Evolutionary conservation across 179 eudicot genomes (phyloP).

Genomic region (Silene vulgaris): DNA sequence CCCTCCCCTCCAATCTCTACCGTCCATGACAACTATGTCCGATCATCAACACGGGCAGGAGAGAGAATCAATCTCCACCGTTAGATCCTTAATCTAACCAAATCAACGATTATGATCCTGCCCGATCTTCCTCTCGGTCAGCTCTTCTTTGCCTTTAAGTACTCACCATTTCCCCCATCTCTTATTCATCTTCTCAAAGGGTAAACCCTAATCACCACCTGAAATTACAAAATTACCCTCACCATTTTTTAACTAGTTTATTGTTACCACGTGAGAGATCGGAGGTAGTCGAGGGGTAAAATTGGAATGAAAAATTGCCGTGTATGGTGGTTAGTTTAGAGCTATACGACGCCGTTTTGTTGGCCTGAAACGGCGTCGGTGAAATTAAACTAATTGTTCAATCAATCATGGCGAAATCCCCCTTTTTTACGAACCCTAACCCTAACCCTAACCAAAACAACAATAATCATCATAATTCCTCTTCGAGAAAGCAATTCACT

Average conservation of each 20-base stretch:
- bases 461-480: constrained; percentile 8
- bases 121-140: not conserved
- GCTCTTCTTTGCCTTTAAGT: constrained; percentile 11
- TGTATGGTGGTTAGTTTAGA: not conserved
- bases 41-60: not conserved
- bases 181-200: not conserved
- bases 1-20: not conserved
- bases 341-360: not conserved
- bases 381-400: not conserved
- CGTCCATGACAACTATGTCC: constrained; percentile 8
- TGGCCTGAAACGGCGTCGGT: not conserved
- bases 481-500: constrained; percentile 31
- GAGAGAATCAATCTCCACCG: constrained; percentile 8
- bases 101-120: not conserved
- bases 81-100: not conserved
- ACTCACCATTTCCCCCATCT: not conserved
- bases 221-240: constrained; percentile 11
- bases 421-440: constrained; percentile 39
- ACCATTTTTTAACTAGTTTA: no score
- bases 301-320: constrained; percentile 6
- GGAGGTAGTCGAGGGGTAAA: not conserved
- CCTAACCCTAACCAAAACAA: constrained; percentile 12
- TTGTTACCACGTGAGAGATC: not conserved
- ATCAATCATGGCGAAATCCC: constrained; percentile 56
- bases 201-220: constrained; percentile 1